Evolutionary conservation across 2,329 filamentous ascomycete species (phyloP).

Genomic region (Pseudocercospora musae): DNA sequence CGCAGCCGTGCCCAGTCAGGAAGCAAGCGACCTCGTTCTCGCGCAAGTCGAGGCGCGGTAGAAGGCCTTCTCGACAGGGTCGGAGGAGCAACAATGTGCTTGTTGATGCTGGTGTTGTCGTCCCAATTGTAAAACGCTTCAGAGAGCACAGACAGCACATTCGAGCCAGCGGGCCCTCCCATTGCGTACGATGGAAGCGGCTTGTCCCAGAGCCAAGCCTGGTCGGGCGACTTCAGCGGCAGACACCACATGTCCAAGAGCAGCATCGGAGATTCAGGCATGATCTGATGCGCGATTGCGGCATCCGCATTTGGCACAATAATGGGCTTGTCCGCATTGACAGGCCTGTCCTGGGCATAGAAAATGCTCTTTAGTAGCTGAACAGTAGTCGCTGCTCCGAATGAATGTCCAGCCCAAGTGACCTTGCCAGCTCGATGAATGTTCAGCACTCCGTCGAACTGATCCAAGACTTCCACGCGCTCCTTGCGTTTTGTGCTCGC

Average conservation of each 20-base stretch:
- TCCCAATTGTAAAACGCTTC: conserved; percentile 77
- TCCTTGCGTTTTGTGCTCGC: conserved; percentile 37
- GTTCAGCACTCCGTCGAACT: conserved; percentile 61
- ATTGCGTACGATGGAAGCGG: conserved; percentile 66
- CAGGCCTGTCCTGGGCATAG: conserved; percentile 50
- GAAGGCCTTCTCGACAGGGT: conserved; percentile 29
- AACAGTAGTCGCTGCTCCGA: conserved; percentile 69
- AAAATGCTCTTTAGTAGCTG: conserved; percentile 79
- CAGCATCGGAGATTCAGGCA: conserved; percentile 61
- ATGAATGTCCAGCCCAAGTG: conserved; percentile 75
- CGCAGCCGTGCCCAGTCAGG: conserved; percentile 32
- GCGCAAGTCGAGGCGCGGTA: conserved; percentile 25
- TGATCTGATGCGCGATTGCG: conserved; percentile 63
- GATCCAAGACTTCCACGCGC: conserved; percentile 49
- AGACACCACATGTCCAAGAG: conserved; percentile 81
- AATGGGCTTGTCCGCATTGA: conserved; percentile 54
- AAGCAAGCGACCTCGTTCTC: conserved; percentile 28
- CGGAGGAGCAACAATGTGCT: conserved; percentile 54
- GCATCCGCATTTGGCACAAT: conserved; percentile 58
- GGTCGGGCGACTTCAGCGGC: conserved; percentile 62
- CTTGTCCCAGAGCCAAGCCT: conserved; percentile 64
- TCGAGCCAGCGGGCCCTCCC: conserved; percentile 51
- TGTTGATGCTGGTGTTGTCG: conserved; percentile 67
- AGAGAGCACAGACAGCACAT: conserved; percentile 68
- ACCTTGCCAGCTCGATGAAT: conserved; percentile 70